Evolutionary conservation across 2,329 filamentous ascomycete genomes (phyloP), one percentile per base, ranked within the genome.

Genomic region (Trichoderma sp.): DNA sequence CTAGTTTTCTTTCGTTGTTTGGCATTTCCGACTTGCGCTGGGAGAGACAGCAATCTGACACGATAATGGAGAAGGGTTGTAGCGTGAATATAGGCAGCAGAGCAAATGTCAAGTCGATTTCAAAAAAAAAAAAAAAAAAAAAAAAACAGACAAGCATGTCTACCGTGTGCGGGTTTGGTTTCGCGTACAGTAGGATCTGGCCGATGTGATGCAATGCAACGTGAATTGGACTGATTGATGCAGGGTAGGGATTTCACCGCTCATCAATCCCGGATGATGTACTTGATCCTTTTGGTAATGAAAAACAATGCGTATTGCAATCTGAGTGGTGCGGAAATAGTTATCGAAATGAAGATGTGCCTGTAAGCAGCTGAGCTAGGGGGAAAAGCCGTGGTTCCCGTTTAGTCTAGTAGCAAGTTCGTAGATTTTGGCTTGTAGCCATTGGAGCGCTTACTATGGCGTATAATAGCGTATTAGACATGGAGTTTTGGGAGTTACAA

Each of bases 71-170:
- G 24, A 56, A 61, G 64, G 70, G 47, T 74, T 74, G 73, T 76
- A 74, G 70, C 58, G 71, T 76, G 76, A 76, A 78, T 74, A 76
- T 78, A 77, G 74, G 79, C 76, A 77, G 75, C 74, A 73, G 74
- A 77, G 77, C 76, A 77, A 80, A 79, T 80, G 74, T 73, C 74
- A 63, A 79, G 76, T 78, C 75, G 73, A 76, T 60, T 67, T 60
- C 9, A 14, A 21, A 64, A 39, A 51, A 21, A 64, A 39, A 51
- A 18, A 43, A 21, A 64, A 39, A 14, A 21, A 64, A 39, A 51
- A 21, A 64, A 39, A 51, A 18, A 43, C 4, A 4, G 7, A 28
- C 24, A n/a, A 5, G 28, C 47, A 24, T 3, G 32, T 34, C 11
- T 21, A 21, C 57, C 57, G 32, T 34, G 57, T 60, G 57, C 30